These are phyloP conservation scores for Sugiyamaella valdiviana DNA, from an alignment of 805 yeast genomes.

Conservation along the genomic window DNA sequence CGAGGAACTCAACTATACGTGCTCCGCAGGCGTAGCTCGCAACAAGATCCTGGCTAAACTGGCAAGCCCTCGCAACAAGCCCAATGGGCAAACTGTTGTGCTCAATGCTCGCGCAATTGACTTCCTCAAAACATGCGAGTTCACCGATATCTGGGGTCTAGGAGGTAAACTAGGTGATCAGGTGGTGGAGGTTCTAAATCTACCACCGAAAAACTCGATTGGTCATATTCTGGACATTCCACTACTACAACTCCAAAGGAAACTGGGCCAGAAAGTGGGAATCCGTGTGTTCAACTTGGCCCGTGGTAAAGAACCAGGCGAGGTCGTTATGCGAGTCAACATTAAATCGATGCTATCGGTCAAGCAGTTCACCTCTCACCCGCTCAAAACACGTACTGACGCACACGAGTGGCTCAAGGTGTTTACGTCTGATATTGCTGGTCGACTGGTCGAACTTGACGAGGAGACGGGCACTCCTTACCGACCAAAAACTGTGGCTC, in stretches of 20 bases:
- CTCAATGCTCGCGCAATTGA: conserved; percentile 40
- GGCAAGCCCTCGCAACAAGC: conserved; percentile 80
- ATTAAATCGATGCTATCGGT: conserved; percentile 85
- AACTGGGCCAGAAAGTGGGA: conserved; percentile 44
- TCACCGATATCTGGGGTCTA: conserved; percentile 79
- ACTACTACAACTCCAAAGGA: conserved; percentile 29
- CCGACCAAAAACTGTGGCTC: conserved; percentile 51
- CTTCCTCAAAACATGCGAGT: conserved; percentile 56
- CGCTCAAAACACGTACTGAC: conserved; percentile 49
- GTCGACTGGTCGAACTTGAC: conserved; percentile 64
- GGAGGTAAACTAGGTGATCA: conserved; percentile 83
- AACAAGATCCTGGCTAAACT: conserved; percentile 77
- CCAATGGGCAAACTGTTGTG: conserved; percentile 77
- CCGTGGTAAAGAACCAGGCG: conserved; percentile 54
- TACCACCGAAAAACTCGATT: conserved; percentile 46
- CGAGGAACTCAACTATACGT: conserved; percentile 63
- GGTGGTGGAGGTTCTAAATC: conserved; percentile 43
- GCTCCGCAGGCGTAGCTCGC: conserved; percentile 81
- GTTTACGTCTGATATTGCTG: conserved; percentile 69
- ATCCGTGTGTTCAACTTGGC: conserved; percentile 52
- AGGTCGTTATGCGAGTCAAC: conserved; percentile 51
- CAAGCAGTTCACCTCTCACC: conserved; percentile 62
- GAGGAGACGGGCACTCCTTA: conserved; percentile 47
- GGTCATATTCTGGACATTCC: conserved; percentile 46
- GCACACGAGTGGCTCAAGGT: conserved; percentile 75